Base-by-base conservation (phyloP, 148 eudicot genomes). In the Diospyros kaki region DNA sequence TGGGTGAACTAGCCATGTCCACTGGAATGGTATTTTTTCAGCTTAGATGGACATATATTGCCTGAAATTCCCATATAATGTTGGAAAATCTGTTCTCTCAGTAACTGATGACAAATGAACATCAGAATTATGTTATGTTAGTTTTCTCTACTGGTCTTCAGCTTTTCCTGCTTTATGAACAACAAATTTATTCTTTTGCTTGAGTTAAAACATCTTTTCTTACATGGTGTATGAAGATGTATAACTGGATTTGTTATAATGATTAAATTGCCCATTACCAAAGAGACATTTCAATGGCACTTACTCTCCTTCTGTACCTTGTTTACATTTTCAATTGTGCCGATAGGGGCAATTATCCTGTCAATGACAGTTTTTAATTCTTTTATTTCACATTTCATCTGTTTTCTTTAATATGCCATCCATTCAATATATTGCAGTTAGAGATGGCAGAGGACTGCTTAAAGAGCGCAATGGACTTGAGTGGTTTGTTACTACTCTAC, bases 1-100 rank as follows among this genome's bases (percentile, higher is more conserved):
- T 95, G 89, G 99, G 99, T 76, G 99, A 92, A 86, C 77, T 95
- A 82, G 97, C 99, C 55, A 89, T 95, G 97, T 92, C 99, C 64
- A 79, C 88, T 80, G 99, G 99, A 83, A 91, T 86, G 97, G 99
- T 95, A 81, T 58, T 59, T 39, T 65, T 46, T 71, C 64, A 48
- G 13, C 48, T 10, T 39, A 41, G 13, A 38, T 14, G 56, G 41
- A 13, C 15, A 46, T 58, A 58, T 51, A 39, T 12, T n/a, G 11
- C 62, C 55, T 44, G 44, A 59, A 51, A 65, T 48, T 55, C n/a
- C 58, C 11, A 28, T 44, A n/a, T 3, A 6, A 59, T 62, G 28
- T 41, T 60, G 50, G 54, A 48, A 12, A 60, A 39, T 45, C 28
- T 60, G 53, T 60, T 15, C 52, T 1, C 6, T 18, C 43, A 28